Base-by-base conservation (phyloP, 345 rosid species). In the Eucalyptus paniculata region DNA sequence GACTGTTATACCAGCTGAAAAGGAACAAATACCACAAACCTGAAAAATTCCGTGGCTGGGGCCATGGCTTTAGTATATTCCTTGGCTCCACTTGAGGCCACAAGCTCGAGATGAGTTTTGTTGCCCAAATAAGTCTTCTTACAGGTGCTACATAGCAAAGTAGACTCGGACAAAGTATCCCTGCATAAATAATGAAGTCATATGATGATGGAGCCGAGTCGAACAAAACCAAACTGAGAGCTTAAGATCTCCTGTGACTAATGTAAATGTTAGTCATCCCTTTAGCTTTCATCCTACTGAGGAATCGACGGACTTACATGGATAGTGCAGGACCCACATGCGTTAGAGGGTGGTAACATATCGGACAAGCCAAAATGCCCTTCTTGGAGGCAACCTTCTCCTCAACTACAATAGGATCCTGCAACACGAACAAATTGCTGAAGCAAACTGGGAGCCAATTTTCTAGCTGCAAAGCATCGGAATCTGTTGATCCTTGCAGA, bases 361-460 rank as follows among this genome's bases (percentile, higher is more conserved):
- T 92, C 32, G 99, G 99, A 91, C 98, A 96, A 86, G 98, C 99
- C 80, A 97, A 90, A 82, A 93, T 89, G 87, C 88, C 90, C 86
- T 89, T 89, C 87, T 67, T 89, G 24, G 42, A 49, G 50, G 86
- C 82, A 30, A 65, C 93, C 81, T 92, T 92, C 88, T 92, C 89
- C 15, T 93, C 91, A 34, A 89, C 93, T 90, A 11, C 90, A 44
- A 89, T 60, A 6, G 93, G 89, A 56, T 93, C 96, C 94, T 94
- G 58, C 12, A 88, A 23, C 85, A 88, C 4, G 26, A 30, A n/a
- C 21, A 81, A 87, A 49, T 88, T 47, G n/a, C 26, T 51, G 87
- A 90, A 88, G 1, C 42, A n/a, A 44, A n/a, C 26, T 17, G 67
- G 53, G 16, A 87, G 21, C 13, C 37, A 45, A 65, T 13, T 40